Evolutionary conservation across 1,284 basidiomycete genomes (phyloP).

Genomic region (Ceratobasidium sp.): DNA sequence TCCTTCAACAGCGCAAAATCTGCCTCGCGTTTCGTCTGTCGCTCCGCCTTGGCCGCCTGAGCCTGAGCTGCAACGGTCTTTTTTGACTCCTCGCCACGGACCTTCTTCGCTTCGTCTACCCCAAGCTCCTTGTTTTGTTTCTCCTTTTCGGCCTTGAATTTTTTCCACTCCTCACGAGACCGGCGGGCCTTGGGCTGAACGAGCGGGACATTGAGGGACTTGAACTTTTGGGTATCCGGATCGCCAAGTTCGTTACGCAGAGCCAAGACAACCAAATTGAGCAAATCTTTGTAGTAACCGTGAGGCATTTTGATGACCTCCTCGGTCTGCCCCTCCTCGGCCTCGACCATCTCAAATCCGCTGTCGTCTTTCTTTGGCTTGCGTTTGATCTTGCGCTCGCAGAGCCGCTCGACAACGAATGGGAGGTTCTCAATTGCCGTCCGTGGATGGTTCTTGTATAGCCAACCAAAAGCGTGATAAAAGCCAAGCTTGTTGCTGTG

Average conservation of each 20-base stretch:
- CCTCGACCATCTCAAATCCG: constrained; percentile 43
- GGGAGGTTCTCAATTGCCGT: constrained; percentile 72
- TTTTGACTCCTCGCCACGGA: constrained; percentile 54
- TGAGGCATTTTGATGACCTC: constrained; percentile 60
- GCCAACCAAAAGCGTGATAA: constrained; percentile 74
- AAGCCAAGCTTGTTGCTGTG: constrained; percentile 65
- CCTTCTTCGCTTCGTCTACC: constrained; percentile 54
- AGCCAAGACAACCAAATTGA: constrained; percentile 73
- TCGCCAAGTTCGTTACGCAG: constrained; percentile 64
- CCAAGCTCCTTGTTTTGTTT: constrained; percentile 42
- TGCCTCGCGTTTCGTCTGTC: constrained; percentile 53
- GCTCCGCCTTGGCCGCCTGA: constrained; percentile 54
- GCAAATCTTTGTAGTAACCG: constrained; percentile 78
- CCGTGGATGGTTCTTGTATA: constrained; percentile 73
- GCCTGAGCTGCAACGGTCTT: constrained; percentile 21
- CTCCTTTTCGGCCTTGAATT: constrained; percentile 26
- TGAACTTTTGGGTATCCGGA: constrained; percentile 56
- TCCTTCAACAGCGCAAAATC: constrained; percentile 59
- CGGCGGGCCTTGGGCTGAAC: constrained; percentile 34
- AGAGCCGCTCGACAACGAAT: constrained; percentile 66
- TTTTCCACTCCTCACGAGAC: constrained; percentile 6
- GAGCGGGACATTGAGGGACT: constrained; percentile 49
- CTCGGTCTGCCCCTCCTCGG: constrained; percentile 48
- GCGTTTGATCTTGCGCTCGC: constrained; percentile 55
- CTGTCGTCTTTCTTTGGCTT: constrained; percentile 51